Percentiles rank a stretch among this genome's conserved stretches.
These are phyloP conservation scores for Lenwebbia sp. DNA, from an alignment of 345 rosid genomes.

Conservation along the genomic window DNA sequence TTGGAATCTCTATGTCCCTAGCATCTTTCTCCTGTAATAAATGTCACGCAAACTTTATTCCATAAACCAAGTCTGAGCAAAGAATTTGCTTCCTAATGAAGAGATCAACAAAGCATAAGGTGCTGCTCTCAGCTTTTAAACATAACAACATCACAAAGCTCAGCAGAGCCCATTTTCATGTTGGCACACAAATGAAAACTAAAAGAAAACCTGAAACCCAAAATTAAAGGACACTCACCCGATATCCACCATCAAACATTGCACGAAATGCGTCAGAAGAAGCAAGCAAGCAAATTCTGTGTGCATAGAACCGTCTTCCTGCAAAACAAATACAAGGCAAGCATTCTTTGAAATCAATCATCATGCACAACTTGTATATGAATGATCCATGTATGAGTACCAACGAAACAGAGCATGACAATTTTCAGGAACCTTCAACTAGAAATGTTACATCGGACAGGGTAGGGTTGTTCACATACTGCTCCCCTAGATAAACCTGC, in stretches of 20 bases:
- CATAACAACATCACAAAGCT: not conserved
- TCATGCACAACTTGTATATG: not conserved
- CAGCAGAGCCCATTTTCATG: not conserved
- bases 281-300: conserved; percentile 95
- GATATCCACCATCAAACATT: conserved; percentile 98
- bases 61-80: not conserved
- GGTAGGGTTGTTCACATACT: conserved; percentile 81
- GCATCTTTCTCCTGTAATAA: conserved; percentile 83
- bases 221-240: conserved; percentile 39
- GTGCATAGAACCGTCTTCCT: conserved; percentile 93
- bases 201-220: not conserved
- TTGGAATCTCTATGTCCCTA: conserved; percentile 96
- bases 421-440: conserved; percentile 56
- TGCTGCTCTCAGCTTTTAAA: not conserved
- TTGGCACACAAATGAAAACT: not conserved
- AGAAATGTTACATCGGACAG: conserved; percentile 93
- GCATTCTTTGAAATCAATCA: not conserved
- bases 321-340: conserved; percentile 9
- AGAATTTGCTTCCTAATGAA: not conserved
- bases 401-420: not conserved
- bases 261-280: conserved; percentile 99
- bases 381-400: not conserved
- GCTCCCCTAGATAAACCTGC: conserved; percentile 96
- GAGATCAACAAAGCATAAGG: not conserved
- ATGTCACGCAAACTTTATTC: not conserved